A percentile compares a stretch with the other conserved stretches of the same genome.
These are phyloP conservation scores for Saccharum hybrid DNA, from an alignment of 202 grass and related monocot genomes.

Conservation along the genomic window DNA sequence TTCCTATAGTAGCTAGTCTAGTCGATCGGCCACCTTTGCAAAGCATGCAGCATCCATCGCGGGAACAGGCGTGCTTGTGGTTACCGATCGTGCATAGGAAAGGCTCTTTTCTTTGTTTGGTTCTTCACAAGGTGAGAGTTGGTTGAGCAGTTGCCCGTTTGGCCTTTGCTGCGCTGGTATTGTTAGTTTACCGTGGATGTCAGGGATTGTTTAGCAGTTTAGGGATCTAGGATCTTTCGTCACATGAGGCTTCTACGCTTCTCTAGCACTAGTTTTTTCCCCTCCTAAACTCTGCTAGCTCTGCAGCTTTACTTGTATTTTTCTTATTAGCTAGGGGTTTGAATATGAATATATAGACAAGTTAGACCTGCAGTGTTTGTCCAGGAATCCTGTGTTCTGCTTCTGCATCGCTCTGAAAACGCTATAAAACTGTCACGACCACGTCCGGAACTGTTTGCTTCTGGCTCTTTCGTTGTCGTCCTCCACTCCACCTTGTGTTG, in stretches of 20 bases:
- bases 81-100: constrained; percentile 7
- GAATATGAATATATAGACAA: constrained; percentile 20
- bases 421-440: background rate
- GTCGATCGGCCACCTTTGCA: no score
- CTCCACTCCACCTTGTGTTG: background rate
- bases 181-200: constrained; percentile 35
- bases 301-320: background rate
- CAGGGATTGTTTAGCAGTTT: constrained; percentile 33
- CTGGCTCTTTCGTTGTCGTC: constrained; percentile 31
- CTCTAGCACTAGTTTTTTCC: background rate
- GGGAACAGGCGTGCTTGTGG: background rate
- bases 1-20: no score
- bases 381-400: constrained; percentile 42
- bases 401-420: constrained; percentile 11
- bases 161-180: background rate
- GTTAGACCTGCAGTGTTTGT: constrained; percentile 50
- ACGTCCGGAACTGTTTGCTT: constrained; percentile 28
- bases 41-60: constrained; percentile 17
- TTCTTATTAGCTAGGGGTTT: constrained; percentile 5
- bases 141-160: constrained; percentile 42
- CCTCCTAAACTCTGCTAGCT: background rate
- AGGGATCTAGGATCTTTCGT: constrained; percentile 41
- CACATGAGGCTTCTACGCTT: constrained; percentile 29
- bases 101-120: constrained; percentile 11
- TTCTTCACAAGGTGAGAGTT: constrained; percentile 28